These are phyloP conservation scores for Prunus yedoensis DNA, from an alignment of 331 rosid species.

Conservation along the genomic window DNA sequence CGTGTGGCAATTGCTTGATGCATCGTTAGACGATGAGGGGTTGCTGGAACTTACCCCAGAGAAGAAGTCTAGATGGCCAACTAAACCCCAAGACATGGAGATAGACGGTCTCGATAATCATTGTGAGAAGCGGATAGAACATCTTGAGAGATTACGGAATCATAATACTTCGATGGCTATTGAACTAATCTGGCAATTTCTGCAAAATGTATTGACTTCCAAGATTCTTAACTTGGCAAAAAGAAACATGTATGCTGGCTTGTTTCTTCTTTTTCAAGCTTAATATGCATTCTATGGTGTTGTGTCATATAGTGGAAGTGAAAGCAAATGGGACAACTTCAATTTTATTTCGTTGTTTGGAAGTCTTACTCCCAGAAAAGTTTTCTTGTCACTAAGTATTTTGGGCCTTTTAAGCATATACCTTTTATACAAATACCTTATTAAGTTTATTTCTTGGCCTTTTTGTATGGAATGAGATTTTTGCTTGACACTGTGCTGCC, in stretches of 20 bases:
- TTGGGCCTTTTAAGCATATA: too few species aligned
- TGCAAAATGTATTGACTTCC: constrained; percentile 9
- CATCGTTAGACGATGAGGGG: constrained; percentile 26
- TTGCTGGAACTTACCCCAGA: constrained; percentile 10
- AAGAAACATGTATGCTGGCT: constrained; percentile 1
- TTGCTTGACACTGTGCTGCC: neutral
- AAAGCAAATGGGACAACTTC: too few species aligned
- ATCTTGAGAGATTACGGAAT: constrained; percentile 5
- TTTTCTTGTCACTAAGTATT: neutral
- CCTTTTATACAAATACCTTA: too few species aligned
- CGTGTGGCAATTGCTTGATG: constrained; percentile 23
- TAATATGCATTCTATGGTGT: too few species aligned
- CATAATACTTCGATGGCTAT: constrained; percentile 18
- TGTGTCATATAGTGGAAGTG: too few species aligned
- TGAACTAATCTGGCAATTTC: constrained; percentile 3
- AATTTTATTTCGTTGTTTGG: too few species aligned
- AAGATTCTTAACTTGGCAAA: constrained; percentile 20
- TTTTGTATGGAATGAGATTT: neutral
- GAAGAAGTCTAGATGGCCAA: constrained; percentile 18
- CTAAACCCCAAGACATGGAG: constrained; percentile 20
- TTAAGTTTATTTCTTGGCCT: neutral
- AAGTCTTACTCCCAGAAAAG: neutral
- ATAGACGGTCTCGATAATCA: neutral
- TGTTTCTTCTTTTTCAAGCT: too few species aligned
- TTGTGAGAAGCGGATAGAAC: neutral